Base-by-base conservation (phyloP, 106 monocot genomes). In the Dioscorea dumetorum region DNA sequence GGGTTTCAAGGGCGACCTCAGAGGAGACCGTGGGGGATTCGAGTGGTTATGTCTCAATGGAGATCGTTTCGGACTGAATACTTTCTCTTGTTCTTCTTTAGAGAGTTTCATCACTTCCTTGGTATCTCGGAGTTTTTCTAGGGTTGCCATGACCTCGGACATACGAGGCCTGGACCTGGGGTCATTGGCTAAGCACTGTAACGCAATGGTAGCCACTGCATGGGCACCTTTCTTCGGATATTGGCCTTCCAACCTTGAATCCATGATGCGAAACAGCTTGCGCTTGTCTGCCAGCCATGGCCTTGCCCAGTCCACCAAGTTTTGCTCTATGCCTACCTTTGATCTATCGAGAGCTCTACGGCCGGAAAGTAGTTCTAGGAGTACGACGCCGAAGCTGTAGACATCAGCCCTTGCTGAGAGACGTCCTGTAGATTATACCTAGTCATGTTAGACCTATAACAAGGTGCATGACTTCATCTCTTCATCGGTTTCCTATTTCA, bases 341-440 rank as follows among this genome's bases (percentile, higher is more conserved):
- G 66, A 68, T 70, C 78, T 84, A 65, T 97, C 86, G 0, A 86
- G 33, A 6, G 88, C 95, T 24, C 82, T 74, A 9, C 95, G 79
- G 0, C 91, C 95, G 2, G 95, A 80, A 8, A 97, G 49, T 4
- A 97, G 73, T 67, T 97, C 91, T 64, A 97, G 48, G 52, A 97
- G 63, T 3, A 97, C 84, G 1, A 97, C 88, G 0, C 95, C 95
- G 4, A 91, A 97, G 74, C 95, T 97, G 78, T 97, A 91, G 16
- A 97, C 91, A 74, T 97, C 95, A 12, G 91, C 95, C 70, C 87
- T 99, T 48, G 79, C 82, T 7, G 88, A 79, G 19, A 95, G 78
- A 1, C 80, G 81, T 50, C 91, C 95, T 91, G 78, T 19, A 2
- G n/a, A 59, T 58, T 52, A 69, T 58, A 14, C 28, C 28, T 24